A percentile compares a stretch with the other conserved stretches of the same genome.
Evolutionary conservation across 2,329 filamentous ascomycete genomes (phyloP).

Genomic region (Fusarium sororula): DNA sequence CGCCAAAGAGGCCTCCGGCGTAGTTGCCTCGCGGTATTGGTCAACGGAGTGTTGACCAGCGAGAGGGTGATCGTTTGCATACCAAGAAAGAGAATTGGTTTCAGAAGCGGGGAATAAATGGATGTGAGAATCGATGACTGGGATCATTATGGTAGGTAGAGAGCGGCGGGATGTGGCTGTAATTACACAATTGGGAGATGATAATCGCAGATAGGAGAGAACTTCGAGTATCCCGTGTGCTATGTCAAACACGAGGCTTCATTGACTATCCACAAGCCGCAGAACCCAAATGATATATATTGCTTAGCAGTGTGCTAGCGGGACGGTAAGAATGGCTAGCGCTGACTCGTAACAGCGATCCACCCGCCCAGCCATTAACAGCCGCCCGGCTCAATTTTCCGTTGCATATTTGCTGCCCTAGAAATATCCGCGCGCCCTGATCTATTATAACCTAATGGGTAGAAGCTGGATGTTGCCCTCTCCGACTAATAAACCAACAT

Average conservation of each 20-base stretch:
- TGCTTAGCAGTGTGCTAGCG: neutral
- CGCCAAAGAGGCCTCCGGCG: neutral
- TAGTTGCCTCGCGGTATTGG: neutral
- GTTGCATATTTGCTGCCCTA: neutral
- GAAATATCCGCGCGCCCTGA: neutral
- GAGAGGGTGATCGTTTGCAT: neutral
- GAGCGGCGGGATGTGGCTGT: rapidly evolving
- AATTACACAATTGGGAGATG: rapidly evolving
- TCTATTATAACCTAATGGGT: too few species aligned
- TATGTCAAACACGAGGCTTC: neutral
- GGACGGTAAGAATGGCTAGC: neutral
- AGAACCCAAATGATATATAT: neutral
- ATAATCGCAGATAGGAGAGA: neutral
- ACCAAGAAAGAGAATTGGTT: neutral
- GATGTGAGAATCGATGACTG: neutral
- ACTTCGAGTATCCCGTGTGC: neutral
- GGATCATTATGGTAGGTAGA: neutral
- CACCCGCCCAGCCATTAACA: neutral
- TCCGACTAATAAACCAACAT: too few species aligned
- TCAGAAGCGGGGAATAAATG: neutral
- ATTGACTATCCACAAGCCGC: neutral
- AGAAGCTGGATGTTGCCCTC: too few species aligned
- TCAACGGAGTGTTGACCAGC: neutral
- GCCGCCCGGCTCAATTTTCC: neutral
- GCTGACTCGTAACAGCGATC: neutral